Percentiles rank a stretch among this genome's conserved stretches.
Evolutionary conservation across 2,329 filamentous ascomycete species (phyloP).

Genomic region (Fonsecaea multimorphosa): DNA sequence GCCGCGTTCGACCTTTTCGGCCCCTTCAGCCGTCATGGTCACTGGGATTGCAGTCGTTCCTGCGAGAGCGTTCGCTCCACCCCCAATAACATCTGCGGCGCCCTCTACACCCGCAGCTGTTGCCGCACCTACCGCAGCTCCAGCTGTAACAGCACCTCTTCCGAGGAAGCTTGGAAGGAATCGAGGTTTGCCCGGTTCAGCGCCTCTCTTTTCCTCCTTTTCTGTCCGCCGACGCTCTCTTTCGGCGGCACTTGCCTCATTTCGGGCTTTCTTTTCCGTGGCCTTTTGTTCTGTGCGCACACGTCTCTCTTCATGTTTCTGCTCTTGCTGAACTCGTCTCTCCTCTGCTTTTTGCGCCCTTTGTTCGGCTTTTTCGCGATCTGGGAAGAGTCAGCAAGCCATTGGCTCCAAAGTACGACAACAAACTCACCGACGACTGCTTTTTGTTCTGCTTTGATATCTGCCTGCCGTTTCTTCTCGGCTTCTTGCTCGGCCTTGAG

Average conservation of each 20-base stretch:
- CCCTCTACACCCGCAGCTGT: slow-evolving; percentile 20
- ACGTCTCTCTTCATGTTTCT: slow-evolving; percentile 33
- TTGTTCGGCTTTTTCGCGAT: slow-evolving; percentile 37
- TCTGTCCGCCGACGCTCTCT: slow-evolving; percentile 28
- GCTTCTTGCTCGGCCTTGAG: slow-evolving; percentile 64
- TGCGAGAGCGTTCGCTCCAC: slow-evolving; percentile 16
- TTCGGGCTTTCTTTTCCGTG: slow-evolving; percentile 36
- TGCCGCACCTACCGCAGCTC: slow-evolving; percentile 20
- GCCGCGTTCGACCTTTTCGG: too few species aligned
- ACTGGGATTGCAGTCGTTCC: slow-evolving; percentile 6
- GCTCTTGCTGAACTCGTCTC: slow-evolving; percentile 34
- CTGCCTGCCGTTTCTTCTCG: slow-evolving; percentile 49
- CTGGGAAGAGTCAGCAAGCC: slow-evolving; percentile 26
- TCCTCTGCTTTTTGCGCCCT: slow-evolving; percentile 36
- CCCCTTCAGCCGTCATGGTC: slow-evolving; percentile 11
- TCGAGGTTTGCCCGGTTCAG: slow-evolving; percentile 25
- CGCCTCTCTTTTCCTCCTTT: slow-evolving; percentile 34
- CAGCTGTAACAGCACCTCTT: slow-evolving; percentile 21
- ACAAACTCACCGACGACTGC: slow-evolving; percentile 51
- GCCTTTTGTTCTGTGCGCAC: slow-evolving; percentile 31
- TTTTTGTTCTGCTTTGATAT: slow-evolving; percentile 47
- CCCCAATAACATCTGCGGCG: slow-evolving; percentile 17
- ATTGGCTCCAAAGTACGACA: neutral
- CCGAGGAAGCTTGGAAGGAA: slow-evolving; percentile 28
- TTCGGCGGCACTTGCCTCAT: slow-evolving; percentile 27